Evolutionary conservation across 768 basidiomycete species (phyloP).

Genomic region (Tricholoma sp.): DNA sequence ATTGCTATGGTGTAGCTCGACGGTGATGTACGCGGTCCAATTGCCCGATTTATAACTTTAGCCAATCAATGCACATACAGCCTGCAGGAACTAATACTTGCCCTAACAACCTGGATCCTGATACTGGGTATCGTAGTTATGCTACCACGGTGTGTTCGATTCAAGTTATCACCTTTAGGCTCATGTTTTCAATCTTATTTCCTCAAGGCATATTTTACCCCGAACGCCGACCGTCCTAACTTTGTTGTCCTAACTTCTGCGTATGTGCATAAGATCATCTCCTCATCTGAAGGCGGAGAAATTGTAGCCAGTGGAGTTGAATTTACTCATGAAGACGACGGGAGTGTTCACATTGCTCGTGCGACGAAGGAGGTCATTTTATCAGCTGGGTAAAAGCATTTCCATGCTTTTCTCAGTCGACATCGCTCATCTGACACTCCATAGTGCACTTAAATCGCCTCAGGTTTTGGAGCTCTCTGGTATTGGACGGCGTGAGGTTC

Average conservation of each 20-base stretch:
- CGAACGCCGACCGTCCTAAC: not conserved
- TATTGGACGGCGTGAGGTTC: conserved; percentile 38
- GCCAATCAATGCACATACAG: not conserved
- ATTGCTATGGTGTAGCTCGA: not conserved
- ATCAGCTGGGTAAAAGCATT: not conserved
- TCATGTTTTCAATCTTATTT: not conserved
- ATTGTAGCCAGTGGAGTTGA: conserved; percentile 4
- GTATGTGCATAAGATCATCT: conserved; percentile 5
- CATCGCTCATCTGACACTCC: not conserved
- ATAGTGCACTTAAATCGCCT: conserved; percentile 37
- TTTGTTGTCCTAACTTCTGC: conserved; percentile 1
- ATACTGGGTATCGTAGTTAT: not conserved
- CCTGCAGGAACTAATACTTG: not conserved
- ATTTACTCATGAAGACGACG: not conserved
- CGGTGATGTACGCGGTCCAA: not conserved
- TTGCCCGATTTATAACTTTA: not conserved
- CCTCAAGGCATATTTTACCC: not conserved
- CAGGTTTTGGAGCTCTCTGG: conserved; percentile 58
- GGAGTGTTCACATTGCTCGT: not conserved
- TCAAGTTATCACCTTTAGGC: no score
- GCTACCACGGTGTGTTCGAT: not conserved
- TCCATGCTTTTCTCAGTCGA: not conserved
- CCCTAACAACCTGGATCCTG: not conserved
- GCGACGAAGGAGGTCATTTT: conserved; percentile 4
- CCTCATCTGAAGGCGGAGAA: not conserved